These are phyloP conservation scores for Agarophyton chilense DNA, from an alignment of 23 red algal genomes.

Conservation along the genomic window DNA sequence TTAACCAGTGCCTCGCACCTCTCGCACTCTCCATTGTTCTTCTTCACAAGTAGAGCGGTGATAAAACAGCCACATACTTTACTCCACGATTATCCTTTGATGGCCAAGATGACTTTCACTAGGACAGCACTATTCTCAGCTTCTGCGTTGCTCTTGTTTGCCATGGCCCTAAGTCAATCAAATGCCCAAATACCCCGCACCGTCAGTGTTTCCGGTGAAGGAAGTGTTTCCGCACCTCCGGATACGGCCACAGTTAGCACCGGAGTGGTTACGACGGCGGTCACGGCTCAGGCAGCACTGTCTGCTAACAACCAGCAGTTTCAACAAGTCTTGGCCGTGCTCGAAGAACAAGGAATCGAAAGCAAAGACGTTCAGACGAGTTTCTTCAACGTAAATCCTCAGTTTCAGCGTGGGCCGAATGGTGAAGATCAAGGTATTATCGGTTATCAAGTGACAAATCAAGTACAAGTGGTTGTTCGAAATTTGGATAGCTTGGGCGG, in stretches of 20 bases:
- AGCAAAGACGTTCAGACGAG: conserved; percentile 38
- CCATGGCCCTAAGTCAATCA: background rate
- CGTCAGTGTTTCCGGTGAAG: conserved; percentile 26
- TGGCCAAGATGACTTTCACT: background rate
- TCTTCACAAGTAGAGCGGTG: too few relatives aligned
- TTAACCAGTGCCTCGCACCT: too few relatives aligned
- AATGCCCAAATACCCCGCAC: conserved; percentile 31
- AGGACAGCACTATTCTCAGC: background rate
- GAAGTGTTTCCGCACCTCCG: background rate
- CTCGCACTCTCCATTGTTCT: too few relatives aligned
- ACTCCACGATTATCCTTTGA: too few relatives aligned
- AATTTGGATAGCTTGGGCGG: conserved; percentile 11
- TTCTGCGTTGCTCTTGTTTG: background rate
- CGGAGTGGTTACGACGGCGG: conserved; percentile 25
- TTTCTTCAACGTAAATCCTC: conserved; percentile 28
- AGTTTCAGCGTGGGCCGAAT: background rate
- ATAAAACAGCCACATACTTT: too few relatives aligned
- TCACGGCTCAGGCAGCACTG: conserved; percentile 33
- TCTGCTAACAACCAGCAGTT: conserved; percentile 34
- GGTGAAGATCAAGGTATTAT: conserved; percentile 6
- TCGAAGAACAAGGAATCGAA: conserved; percentile 22
- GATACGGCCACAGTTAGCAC: conserved; percentile 37
- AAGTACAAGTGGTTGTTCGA: conserved; percentile 4
- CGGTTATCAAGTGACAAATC: conserved; percentile 29
- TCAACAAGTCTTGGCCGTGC: background rate